phyloP scores from a whole-genome alignment of 805 yeast species.

The Saccharomycopsis capsularis region DNA sequence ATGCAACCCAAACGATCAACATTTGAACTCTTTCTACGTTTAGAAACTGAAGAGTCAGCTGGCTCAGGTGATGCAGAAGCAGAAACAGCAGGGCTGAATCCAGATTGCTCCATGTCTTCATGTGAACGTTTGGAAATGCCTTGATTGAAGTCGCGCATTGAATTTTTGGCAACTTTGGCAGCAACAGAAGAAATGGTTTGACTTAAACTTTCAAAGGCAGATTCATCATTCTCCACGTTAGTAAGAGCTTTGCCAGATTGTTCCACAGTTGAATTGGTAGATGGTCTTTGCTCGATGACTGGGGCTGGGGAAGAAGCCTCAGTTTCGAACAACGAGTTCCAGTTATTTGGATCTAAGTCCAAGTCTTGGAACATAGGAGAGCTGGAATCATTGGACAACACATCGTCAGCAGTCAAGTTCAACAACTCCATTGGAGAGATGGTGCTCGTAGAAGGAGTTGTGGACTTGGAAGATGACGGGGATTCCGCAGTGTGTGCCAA shows the following conservation, averaged over 20 bases:
- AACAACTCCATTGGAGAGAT: conserved; percentile 48
- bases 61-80: not conserved
- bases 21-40: conserved; percentile 18
- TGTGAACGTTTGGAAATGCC: not conserved
- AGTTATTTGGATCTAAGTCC: conserved; percentile 36
- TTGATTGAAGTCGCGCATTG: no score
- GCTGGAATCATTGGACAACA: conserved; percentile 36
- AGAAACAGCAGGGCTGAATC: not conserved
- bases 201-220: not conserved
- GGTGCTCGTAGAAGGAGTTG: conserved; percentile 28
- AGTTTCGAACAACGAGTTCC: conserved; percentile 57
- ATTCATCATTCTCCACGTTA: not conserved
- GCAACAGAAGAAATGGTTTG: not conserved
- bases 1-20: conserved; percentile 71
- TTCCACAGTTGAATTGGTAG: not conserved
- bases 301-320: conserved; percentile 20
- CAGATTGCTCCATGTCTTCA: not conserved
- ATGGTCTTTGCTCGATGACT: not conserved
- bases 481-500: conserved; percentile 23
- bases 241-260: not conserved
- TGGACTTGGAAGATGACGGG: conserved; percentile 23
- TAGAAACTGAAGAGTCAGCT: conserved; percentile 17
- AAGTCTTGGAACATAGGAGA: conserved; percentile 60
- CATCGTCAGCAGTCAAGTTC: conserved; percentile 45
- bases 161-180: no score